These are phyloP conservation scores for Alternaria gaisen DNA, from an alignment of 2,329 filamentous ascomycete species.

Conservation along the genomic window DNA sequence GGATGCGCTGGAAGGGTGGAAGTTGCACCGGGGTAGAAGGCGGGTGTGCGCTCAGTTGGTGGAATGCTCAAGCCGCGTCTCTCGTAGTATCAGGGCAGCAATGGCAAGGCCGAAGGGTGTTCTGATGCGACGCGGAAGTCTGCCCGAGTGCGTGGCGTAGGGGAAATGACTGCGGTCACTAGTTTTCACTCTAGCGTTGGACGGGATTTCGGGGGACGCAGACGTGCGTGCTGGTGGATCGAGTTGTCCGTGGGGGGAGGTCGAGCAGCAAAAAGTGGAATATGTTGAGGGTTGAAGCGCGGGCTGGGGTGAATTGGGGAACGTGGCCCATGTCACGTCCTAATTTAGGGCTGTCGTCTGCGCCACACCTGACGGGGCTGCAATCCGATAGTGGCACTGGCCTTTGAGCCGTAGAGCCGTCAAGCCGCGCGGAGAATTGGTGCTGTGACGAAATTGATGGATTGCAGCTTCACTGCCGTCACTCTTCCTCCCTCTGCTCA, in stretches of 20 bases:
- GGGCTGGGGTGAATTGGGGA: conserved; percentile 14
- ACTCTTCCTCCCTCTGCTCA: not conserved
- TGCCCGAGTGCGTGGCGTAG: conserved; percentile 11
- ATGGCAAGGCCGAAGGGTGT: not conserved
- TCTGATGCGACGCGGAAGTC: conserved; percentile 3
- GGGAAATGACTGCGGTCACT: not conserved
- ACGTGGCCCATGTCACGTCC: conserved; percentile 13
- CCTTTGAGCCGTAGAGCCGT: conserved; percentile 8
- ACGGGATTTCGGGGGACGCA: not conserved
- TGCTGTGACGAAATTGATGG: not conserved
- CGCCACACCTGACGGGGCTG: conserved; percentile 15
- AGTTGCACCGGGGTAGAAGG: conserved; percentile 1
- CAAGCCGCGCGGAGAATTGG: not conserved
- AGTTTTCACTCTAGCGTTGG: not conserved
- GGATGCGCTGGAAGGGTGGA: conserved; percentile 3
- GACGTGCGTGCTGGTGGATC: not conserved
- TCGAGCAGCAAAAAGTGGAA: not conserved
- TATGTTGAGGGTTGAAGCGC: not conserved
- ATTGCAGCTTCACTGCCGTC: not conserved
- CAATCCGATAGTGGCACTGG: conserved; percentile 10
- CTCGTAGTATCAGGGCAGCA: not conserved
- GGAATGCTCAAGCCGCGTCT: not conserved
- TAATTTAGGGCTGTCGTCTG: conserved; percentile 5
- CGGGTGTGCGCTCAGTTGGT: not conserved
- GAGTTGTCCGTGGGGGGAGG: not conserved